Percentiles rank a stretch among this genome's conserved stretches.
phyloP scores from a whole-genome alignment of 257 asterid genomes.

The Jasminum sambac region DNA sequence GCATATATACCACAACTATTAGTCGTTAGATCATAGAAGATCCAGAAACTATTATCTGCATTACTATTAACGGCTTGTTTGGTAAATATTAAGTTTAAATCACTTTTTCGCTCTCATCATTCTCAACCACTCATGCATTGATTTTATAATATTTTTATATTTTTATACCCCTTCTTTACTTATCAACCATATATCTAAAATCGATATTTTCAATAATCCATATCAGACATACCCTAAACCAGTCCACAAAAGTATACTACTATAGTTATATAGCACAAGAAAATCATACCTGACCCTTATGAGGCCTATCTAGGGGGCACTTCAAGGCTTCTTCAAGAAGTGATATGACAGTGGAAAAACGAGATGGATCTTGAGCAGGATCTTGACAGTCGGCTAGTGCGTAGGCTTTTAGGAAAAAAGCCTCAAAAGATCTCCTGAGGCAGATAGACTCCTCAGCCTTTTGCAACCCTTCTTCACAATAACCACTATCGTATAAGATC shows the following conservation, averaged over 20 bases:
- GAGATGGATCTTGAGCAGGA: constrained; percentile 87
- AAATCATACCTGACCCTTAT: constrained; percentile 89
- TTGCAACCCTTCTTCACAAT: constrained; percentile 85
- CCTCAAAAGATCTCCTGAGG: constrained; percentile 94
- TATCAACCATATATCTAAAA: no score
- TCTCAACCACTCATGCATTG: no score
- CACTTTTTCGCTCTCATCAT: no score
- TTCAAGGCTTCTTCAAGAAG: constrained; percentile 96
- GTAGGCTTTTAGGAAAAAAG: constrained; percentile 94
- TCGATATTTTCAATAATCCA: no score
- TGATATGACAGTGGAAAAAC: constrained; percentile 79
- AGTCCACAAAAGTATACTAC: no score
- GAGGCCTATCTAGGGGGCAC: constrained; percentile 97
- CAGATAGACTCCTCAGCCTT: constrained; percentile 93
- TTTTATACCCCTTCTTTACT: no score
- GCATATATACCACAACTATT: constrained; percentile 6
- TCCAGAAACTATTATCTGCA: background rate
- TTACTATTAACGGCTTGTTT: background rate
- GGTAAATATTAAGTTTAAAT: no score
- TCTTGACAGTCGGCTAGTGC: constrained; percentile 97
- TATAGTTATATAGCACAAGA: background rate
- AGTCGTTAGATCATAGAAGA: background rate
- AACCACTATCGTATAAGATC: constrained; percentile 94
- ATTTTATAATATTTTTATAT: no score
- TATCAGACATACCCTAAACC: no score